Evolutionary conservation across 352 stramenopile species (phyloP).

Genomic region (Globisporangium okanoganense): DNA sequence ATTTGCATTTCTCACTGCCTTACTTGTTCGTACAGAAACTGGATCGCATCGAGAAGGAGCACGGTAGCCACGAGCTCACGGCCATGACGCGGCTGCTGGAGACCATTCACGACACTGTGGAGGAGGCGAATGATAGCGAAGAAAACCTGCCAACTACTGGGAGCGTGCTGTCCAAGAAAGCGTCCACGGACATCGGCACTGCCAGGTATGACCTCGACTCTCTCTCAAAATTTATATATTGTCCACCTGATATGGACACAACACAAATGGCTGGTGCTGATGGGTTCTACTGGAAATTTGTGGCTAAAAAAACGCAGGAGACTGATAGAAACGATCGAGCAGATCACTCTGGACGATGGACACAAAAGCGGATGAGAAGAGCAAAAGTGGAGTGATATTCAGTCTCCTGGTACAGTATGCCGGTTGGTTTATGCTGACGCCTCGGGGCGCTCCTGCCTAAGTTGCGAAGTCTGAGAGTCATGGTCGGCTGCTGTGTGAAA

Average conservation of each 20-base stretch:
- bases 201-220: conserved; percentile 40
- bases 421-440: not conserved
- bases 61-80: not conserved
- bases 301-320: conserved; percentile 16
- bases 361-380: not conserved
- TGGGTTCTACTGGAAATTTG: not conserved
- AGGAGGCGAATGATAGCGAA: not conserved
- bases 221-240: not conserved
- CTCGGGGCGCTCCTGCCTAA: not conserved
- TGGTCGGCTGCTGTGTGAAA: conserved; percentile 15
- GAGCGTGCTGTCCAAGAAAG: conserved; percentile 34
- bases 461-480: not conserved
- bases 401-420: not conserved
- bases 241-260: not conserved
- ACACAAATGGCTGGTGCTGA: not conserved
- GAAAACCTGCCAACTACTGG: not conserved
- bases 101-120: conserved; percentile 8
- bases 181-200: conserved; percentile 28
- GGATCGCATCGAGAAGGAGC: conserved; percentile 13
- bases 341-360: conserved; percentile 23
- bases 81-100: not conserved
- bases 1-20: not conserved
- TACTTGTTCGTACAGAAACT: conserved; percentile 13
- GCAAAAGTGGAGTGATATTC: not conserved
- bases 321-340: conserved; percentile 39